Base-by-base conservation (phyloP, 805 yeast genomes). In the Naumovozyma castellii region DNA sequence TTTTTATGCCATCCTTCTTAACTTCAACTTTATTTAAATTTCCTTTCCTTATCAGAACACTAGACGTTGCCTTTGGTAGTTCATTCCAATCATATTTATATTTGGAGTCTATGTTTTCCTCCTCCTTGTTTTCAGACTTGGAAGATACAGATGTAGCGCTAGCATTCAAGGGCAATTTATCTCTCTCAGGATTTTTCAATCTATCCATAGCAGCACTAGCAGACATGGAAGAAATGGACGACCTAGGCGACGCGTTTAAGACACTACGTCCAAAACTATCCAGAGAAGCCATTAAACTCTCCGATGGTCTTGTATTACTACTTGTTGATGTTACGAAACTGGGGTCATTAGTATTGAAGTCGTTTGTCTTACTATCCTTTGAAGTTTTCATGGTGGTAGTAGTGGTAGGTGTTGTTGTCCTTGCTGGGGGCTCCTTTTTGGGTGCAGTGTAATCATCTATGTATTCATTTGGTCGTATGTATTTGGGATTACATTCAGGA, bases 21-120 rank as follows among this genome's bases (percentile, higher is more conserved):
- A 53, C 42, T 16, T 41, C 41, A 2, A 50, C 50, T 6, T 50
- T 37, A 33, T 53, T 53, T 39, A 49, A 48, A 29, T 40, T 32
- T n/a, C 29, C 25, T 8, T 44, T 42, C 30, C 42, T 45, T n/a
- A 45, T 31, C 18, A 53, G 46, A 2, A 49, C 43, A 4, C 53
- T 37, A 3, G 40, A 40, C 6, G 51, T 54, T 5, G 39, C 40
- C 13, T 40, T 41, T 3, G 61, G 59, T 22, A 57, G 41, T n/a
- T 17, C 34, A 34, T 55, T 57, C 59, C 61, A 54, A 30, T 53
- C 49, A 46, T 53, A 45, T 30, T 37, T 43, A 17, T 37, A 45
- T 18, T 41, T 43, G n/a, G 48, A 34, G 15, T 35, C 42, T 18
- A 42, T 43, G 9, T 36, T 43, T 10, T 46, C 43, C 5, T 41